Evolutionary conservation across 345 rosid species (phyloP).

Genomic region (Eucalyptus erythrocorys): DNA sequence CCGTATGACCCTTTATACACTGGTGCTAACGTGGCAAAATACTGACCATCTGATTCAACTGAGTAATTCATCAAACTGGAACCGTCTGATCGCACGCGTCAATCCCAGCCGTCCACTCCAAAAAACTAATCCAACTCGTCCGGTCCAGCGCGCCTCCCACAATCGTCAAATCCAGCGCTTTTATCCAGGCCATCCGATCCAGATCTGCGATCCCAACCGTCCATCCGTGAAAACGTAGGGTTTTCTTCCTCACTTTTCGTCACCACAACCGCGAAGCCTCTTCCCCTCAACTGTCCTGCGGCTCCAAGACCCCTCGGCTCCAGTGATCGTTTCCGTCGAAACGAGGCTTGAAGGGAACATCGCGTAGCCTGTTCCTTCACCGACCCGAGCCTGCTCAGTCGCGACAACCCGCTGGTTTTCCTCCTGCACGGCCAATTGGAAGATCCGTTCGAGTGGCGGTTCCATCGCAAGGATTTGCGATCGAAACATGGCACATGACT

Average conservation of each 20-base stretch:
- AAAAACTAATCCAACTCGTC: fast-evolving
- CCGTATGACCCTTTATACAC: no score
- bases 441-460: fast-evolving
- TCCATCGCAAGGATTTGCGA: no score
- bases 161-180: fast-evolving
- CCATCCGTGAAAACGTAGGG: no score
- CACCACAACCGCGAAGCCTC: no score
- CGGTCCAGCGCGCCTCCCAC: no score
- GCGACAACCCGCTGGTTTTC: no score
- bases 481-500: fast-evolving
- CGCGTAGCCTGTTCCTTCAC: fast-evolving
- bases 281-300: fast-evolving
- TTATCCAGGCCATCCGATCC: fast-evolving
- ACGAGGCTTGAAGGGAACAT: no score
- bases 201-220: fast-evolving
- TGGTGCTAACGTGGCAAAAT: no score
- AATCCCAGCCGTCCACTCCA: no score
- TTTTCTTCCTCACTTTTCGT: no score
- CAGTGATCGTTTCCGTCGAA: no score
- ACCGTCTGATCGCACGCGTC: fast-evolving
- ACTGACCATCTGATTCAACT: fast-evolving
- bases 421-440: no score
- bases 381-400: fast-evolving
- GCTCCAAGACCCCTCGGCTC: fast-evolving
- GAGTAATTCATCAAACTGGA: fast-evolving